Conservation (phyloP, 169 alveolate genomes). For the Eimeria praecox region DNA sequence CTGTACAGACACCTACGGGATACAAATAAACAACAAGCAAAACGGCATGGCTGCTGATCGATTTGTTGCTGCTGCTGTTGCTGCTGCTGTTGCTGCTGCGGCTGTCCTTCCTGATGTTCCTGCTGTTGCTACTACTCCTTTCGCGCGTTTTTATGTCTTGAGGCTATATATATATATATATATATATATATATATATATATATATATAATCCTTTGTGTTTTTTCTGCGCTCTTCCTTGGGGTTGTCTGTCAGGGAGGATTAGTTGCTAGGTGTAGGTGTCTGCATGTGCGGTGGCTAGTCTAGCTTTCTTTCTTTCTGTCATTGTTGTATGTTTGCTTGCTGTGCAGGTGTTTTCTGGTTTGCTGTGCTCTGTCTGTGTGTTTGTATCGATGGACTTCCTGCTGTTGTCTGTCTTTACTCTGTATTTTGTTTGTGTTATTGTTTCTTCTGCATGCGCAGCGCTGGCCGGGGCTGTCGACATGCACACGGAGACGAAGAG, state of each 20-base stretch:
- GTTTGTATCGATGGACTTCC: neutral
- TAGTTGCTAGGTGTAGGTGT: neutral
- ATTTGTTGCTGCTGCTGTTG: neutral
- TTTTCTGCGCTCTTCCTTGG: no score
- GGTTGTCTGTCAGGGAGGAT: neutral
- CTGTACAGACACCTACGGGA: neutral
- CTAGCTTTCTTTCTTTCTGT: neutral
- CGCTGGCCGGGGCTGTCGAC: neutral
- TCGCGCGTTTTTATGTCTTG: slow-evolving; percentile 91
- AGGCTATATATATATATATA: no score
- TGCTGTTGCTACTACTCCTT: slow-evolving; percentile 93
- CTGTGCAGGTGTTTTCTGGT: neutral
- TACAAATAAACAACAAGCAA: no score
- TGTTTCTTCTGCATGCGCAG: neutral
- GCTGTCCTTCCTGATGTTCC: slow-evolving; percentile 56
- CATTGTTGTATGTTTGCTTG: neutral
- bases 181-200: no score
- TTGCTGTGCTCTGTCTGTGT: neutral
- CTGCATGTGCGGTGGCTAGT: no score
- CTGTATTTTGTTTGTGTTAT: neutral
- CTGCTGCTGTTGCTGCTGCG: neutral
- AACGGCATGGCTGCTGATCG: neutral
- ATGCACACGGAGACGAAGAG: slow-evolving; percentile 8
- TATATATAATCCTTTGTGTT: no score
- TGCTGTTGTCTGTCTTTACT: neutral